A percentile compares a stretch with the other conserved stretches of the same genome.
Conservation (phyloP, 129 eudicot species). For the Saposhnikovia divaricata region DNA sequence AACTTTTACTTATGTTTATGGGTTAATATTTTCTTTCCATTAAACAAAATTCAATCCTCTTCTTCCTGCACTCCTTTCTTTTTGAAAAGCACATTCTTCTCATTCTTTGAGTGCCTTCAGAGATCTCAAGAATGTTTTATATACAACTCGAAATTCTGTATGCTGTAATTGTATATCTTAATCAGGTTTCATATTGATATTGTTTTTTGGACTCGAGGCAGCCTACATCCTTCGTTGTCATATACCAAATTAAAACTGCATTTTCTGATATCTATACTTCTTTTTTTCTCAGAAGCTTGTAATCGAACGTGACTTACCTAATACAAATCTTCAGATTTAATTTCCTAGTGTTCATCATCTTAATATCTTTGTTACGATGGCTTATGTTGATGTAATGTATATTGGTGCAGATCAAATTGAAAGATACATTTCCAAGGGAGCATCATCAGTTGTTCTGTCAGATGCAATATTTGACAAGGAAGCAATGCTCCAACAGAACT, state of each 20-base stretch:
- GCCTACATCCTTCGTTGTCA: neutral
- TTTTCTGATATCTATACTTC: neutral
- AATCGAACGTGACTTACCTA: neutral
- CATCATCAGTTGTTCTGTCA: slow-evolving; percentile 40
- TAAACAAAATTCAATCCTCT: too few relatives aligned
- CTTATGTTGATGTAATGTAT: neutral
- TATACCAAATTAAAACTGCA: neutral
- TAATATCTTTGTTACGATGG: neutral
- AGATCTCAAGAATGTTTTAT: too few relatives aligned
- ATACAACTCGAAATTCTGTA: neutral
- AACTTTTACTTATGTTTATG: too few relatives aligned
- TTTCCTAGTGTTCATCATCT: neutral
- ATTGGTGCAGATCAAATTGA: neutral
- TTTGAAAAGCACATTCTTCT: too few relatives aligned
- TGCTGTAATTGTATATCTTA: neutral
- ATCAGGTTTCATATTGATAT: neutral
- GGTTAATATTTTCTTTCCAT: too few relatives aligned
- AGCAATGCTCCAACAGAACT: slow-evolving; percentile 59
- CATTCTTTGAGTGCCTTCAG: neutral
- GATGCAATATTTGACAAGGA: slow-evolving; percentile 82
- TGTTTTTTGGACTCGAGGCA: neutral
- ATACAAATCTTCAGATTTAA: neutral
- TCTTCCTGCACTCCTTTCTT: too few relatives aligned
- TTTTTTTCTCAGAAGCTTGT: neutral
- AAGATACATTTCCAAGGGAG: neutral